Evolutionary conservation across 2,329 filamentous ascomycete species (phyloP).

Genomic region (Fusarium sp.): DNA sequence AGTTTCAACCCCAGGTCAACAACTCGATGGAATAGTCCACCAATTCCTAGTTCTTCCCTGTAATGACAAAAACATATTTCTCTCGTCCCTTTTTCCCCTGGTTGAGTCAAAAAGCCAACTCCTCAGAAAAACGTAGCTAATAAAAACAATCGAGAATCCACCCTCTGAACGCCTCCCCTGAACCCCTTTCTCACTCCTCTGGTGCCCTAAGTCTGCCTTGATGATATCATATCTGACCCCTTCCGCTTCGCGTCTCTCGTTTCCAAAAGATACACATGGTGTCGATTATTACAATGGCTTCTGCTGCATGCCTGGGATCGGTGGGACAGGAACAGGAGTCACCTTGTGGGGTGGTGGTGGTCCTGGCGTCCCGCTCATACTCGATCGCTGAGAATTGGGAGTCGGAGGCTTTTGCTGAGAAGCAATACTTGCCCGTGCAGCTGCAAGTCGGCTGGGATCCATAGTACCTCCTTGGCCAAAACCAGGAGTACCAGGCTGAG

Average conservation of each 20-base stretch:
- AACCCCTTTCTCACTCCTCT: constrained; percentile 11
- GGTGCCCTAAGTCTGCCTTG: not conserved
- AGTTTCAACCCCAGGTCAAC: constrained; percentile 18
- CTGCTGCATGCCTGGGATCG: constrained; percentile 50
- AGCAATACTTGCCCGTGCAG: constrained; percentile 48
- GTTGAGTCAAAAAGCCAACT: constrained; percentile 29
- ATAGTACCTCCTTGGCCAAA: constrained; percentile 36
- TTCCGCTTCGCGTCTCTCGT: constrained; percentile 1
- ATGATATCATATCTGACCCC: not conserved
- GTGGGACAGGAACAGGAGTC: constrained; percentile 54
- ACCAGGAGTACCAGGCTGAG: constrained; percentile 56
- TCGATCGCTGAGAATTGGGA: constrained; percentile 42
- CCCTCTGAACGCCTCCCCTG: constrained; percentile 39
- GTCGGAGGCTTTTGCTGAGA: constrained; percentile 50
- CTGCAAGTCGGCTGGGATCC: constrained; percentile 45
- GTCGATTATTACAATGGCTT: constrained; percentile 37
- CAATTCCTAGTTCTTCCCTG: constrained; percentile 7
- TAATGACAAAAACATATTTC: constrained; percentile 13
- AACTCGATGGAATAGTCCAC: not conserved
- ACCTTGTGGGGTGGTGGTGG: constrained; percentile 51
- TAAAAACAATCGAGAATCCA: constrained; percentile 36
- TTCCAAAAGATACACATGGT: constrained; percentile 12
- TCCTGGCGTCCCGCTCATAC: constrained; percentile 48
- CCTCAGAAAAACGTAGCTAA: constrained; percentile 24
- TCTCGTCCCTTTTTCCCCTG: constrained; percentile 27